These are phyloP conservation scores for Colletotrichum horii DNA, from an alignment of 2,329 filamentous ascomycete species.

Conservation along the genomic window DNA sequence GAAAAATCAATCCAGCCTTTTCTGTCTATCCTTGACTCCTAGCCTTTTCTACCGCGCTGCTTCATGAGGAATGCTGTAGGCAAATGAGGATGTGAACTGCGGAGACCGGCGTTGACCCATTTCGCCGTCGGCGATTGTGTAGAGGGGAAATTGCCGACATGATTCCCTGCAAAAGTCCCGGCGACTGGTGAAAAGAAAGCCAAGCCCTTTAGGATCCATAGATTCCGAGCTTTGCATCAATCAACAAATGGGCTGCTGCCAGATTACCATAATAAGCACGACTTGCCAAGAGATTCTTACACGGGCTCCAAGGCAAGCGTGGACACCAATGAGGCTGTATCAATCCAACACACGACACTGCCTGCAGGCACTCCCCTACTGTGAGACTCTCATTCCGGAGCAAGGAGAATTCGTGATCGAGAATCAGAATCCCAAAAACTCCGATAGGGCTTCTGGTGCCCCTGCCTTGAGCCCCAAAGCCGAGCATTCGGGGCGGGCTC, in stretches of 20 bases:
- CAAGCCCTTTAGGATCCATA: not conserved
- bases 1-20: too few species aligned
- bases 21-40: too few species aligned
- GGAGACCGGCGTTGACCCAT: not conserved
- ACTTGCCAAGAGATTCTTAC: not conserved
- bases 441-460: not conserved
- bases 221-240: accelerated
- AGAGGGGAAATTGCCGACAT: not conserved
- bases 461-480: not conserved
- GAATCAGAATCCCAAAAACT: not conserved
- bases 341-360: not conserved
- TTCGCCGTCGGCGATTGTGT: not conserved
- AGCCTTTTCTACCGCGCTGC: too few species aligned
- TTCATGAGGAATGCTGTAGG: accelerated
- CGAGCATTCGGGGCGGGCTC: not conserved
- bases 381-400: not conserved
- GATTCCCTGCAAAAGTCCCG: not conserved
- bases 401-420: not conserved
- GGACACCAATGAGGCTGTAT: not conserved
- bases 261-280: not conserved
- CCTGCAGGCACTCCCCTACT: not conserved
- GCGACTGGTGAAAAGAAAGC: not conserved
- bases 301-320: not conserved
- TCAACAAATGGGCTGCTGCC: not conserved
- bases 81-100: not conserved